Percentiles rank a stretch among this genome's conserved stretches.
Evolutionary conservation across 1,284 basidiomycete species (phyloP).

Genomic region (Irpex rosettiformis): DNA sequence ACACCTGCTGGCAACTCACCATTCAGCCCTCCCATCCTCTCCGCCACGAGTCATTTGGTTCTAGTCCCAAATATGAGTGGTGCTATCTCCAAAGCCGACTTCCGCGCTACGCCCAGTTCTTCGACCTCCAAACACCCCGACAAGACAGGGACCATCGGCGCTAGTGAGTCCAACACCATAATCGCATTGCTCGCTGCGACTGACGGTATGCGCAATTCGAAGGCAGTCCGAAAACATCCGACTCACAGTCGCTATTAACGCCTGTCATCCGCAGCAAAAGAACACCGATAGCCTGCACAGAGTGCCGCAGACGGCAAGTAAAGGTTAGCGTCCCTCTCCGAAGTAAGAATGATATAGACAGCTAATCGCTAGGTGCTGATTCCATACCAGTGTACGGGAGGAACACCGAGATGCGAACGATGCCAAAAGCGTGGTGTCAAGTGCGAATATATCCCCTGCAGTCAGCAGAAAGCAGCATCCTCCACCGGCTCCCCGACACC

Average conservation of each 20-base stretch:
- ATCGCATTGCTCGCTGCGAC: background rate
- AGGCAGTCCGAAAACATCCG: background rate
- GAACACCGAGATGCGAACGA: constrained; percentile 28
- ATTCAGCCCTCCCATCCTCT: background rate
- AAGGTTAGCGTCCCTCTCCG: constrained; percentile 33
- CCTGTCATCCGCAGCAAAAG: constrained; percentile 35
- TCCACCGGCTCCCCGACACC: constrained; percentile 18
- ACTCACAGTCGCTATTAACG: constrained; percentile 21
- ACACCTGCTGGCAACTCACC: background rate
- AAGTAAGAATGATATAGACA: background rate
- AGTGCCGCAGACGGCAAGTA: constrained; percentile 51
- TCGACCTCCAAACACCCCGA: constrained; percentile 1
- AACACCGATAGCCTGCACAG: constrained; percentile 47
- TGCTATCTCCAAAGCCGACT: background rate
- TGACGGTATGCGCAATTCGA: background rate
- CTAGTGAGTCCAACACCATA: constrained; percentile 5
- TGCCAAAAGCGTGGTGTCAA: constrained; percentile 31
- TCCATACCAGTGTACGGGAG: constrained; percentile 26
- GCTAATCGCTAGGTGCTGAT: background rate
- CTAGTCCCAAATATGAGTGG: constrained; percentile 8
- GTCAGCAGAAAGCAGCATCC: constrained; percentile 24
- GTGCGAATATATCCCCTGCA: constrained; percentile 31
- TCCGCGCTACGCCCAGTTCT: constrained; percentile 9
- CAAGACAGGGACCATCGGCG: constrained; percentile 5
- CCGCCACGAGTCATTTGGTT: background rate